phyloP scores from a whole-genome alignment of 371 early-diverging fungal genomes.

The Haplosporangium sp. region DNA sequence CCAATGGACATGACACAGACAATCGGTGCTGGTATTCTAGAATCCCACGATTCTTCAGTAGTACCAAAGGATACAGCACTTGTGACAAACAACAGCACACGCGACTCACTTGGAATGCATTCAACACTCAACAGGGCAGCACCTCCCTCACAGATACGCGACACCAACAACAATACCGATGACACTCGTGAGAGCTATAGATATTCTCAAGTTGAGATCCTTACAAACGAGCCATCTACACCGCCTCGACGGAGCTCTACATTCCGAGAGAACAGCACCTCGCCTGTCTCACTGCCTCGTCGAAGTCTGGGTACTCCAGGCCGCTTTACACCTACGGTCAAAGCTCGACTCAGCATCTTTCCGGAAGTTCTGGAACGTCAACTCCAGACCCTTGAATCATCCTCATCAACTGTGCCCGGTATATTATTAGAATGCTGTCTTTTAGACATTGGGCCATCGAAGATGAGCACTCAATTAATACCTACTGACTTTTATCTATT shows the following conservation, averaged over 20 bases:
- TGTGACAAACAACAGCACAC: not conserved
- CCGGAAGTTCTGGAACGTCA: constrained; percentile 43
- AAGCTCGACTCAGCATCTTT: constrained; percentile 38
- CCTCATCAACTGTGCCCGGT: constrained; percentile 23
- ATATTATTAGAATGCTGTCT: not conserved
- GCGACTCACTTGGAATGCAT: not conserved
- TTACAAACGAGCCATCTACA: constrained; percentile 15
- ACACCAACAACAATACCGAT: not conserved
- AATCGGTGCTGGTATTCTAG: not conserved
- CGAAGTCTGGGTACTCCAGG: constrained; percentile 32
- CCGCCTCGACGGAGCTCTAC: constrained; percentile 25
- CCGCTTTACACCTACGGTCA: constrained; percentile 26
- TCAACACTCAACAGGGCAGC: not conserved
- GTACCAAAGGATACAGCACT: not conserved
- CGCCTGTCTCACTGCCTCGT: constrained; percentile 14
- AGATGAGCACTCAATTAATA: no score
- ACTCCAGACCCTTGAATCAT: constrained; percentile 26
- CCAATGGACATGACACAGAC: constrained; percentile 1
- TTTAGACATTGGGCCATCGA: not conserved
- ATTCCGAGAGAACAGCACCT: constrained; percentile 4
- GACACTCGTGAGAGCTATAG: not conserved
- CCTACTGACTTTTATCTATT: not conserved
- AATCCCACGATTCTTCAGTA: not conserved
- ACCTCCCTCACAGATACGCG: not conserved
- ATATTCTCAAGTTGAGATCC: not conserved